phyloP scores from a whole-genome alignment of 1,284 basidiomycete genomes.

The Apiotrichum porosum region DNA sequence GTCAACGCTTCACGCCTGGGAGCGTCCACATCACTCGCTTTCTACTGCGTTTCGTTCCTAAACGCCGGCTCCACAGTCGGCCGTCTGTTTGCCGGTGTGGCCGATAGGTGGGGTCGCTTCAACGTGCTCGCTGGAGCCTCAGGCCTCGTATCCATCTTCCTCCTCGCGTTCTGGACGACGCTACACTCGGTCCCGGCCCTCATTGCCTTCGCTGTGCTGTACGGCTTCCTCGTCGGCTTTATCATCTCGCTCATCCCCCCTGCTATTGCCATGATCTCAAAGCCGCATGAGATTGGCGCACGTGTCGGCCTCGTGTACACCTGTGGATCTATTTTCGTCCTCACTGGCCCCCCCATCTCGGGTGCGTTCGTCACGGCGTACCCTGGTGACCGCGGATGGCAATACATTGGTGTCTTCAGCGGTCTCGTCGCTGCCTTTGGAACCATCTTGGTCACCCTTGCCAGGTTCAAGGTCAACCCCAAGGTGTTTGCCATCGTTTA shows the following conservation, averaged over 20 bases:
- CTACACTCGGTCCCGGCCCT: constrained; percentile 21
- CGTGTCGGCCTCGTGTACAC: constrained; percentile 26
- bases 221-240: constrained; percentile 34
- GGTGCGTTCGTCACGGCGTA: constrained; percentile 35
- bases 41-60: constrained; percentile 30
- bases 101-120: constrained; percentile 19
- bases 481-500: neutral
- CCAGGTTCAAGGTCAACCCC: neutral
- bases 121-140: constrained; percentile 35
- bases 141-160: constrained; percentile 9
- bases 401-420: constrained; percentile 1
- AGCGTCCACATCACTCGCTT: constrained; percentile 22
- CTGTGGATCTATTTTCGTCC: constrained; percentile 25
- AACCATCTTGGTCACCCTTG: neutral
- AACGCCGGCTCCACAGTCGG: constrained; percentile 32
- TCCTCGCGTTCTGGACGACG: constrained; percentile 26
- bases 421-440: neutral
- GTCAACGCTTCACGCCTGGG: constrained; percentile 27
- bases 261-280: constrained; percentile 19
- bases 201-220: constrained; percentile 36
- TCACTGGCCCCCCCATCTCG: constrained; percentile 40
- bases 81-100: constrained; percentile 10
- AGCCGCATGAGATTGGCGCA: constrained; percentile 23
- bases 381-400: neutral
- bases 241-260: constrained; percentile 28